Conservation (phyloP, 768 basidiomycete species). For the Leucocoprinus birnbaumii region DNA sequence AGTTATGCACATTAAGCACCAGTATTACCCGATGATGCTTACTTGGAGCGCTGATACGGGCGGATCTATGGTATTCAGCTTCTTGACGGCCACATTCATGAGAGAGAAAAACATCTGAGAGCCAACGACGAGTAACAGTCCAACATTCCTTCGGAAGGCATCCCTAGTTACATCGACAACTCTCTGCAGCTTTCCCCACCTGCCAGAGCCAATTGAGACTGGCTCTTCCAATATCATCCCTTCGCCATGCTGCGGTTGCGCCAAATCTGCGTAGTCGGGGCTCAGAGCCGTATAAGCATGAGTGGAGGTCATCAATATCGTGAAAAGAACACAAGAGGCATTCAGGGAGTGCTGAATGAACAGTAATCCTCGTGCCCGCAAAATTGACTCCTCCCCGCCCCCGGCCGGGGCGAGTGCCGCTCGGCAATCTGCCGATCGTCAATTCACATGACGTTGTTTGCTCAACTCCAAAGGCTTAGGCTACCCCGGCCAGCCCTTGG, state of each 20-base stretch:
- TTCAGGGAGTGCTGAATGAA: too few relatives aligned
- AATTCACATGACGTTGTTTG: too few relatives aligned
- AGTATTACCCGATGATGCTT: not conserved
- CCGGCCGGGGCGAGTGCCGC: too few relatives aligned
- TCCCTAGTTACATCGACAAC: not conserved
- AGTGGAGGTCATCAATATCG: slow-evolving; percentile 7
- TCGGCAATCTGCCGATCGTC: too few relatives aligned
- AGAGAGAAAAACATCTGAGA: slow-evolving; percentile 20
- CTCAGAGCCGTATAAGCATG: slow-evolving; percentile 10
- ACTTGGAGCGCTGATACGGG: slow-evolving; percentile 21
- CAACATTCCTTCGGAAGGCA: slow-evolving; percentile 13
- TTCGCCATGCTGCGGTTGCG: not conserved
- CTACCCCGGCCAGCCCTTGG: too few relatives aligned
- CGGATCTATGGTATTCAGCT: slow-evolving; percentile 20
- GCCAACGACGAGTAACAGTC: slow-evolving; percentile 18
- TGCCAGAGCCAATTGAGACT: not conserved
- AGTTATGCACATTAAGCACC: not conserved
- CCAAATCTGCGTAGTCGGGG: slow-evolving; percentile 8
- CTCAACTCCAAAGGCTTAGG: too few relatives aligned
- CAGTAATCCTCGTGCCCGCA: too few relatives aligned
- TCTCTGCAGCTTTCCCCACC: not conserved
- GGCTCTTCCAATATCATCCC: not conserved
- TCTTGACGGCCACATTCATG: slow-evolving; percentile 21
- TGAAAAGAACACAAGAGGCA: not conserved
- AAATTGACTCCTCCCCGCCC: too few relatives aligned